Conservation (phyloP, 2,329 filamentous ascomycete species). For the Penicillium sp. region DNA sequence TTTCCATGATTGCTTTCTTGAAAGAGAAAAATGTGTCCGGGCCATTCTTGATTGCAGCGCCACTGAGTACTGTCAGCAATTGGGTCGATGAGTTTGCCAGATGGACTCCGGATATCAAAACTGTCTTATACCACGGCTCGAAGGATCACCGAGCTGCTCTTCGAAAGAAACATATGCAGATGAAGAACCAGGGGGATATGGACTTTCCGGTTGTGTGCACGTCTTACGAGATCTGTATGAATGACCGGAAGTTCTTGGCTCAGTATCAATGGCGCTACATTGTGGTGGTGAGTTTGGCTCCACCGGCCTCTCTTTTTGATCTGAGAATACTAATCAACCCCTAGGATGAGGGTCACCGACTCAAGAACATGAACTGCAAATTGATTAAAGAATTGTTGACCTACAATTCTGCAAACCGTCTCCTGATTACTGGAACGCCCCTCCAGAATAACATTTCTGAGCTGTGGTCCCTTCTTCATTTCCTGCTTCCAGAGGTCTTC, state of each 20-base stretch:
- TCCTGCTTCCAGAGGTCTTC: slow-evolving; percentile 87
- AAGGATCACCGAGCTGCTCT: slow-evolving; percentile 73
- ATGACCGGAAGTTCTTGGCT: slow-evolving; percentile 75
- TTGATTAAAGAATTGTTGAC: slow-evolving; percentile 83
- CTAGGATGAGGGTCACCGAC: slow-evolving; percentile 87
- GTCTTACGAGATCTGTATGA: slow-evolving; percentile 92
- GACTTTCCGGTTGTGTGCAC: slow-evolving; percentile 91
- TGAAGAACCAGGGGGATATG: slow-evolving; percentile 59
- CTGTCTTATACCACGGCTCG: slow-evolving; percentile 84
- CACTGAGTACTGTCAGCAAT: slow-evolving; percentile 86
- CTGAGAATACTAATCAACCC: slow-evolving; percentile 14
- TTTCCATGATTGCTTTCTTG: slow-evolving; percentile 79
- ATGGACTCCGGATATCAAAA: slow-evolving; percentile 86
- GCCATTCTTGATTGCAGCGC: slow-evolving; percentile 85
- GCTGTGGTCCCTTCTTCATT: slow-evolving; percentile 91
- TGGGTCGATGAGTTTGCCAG: slow-evolving; percentile 92
- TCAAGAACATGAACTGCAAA: slow-evolving; percentile 95
- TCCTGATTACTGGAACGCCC: slow-evolving; percentile 92
- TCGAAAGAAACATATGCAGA: slow-evolving; percentile 67
- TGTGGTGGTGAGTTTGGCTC: slow-evolving; percentile 64
- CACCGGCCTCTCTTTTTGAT: not conserved
- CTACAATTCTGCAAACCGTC: slow-evolving; percentile 83
- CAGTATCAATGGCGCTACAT: slow-evolving; percentile 96
- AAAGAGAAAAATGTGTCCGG: slow-evolving; percentile 84
- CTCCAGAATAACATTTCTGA: slow-evolving; percentile 94